Base-by-base conservation (phyloP, 352 stramenopile genomes). In the Phytophthora uliginosa region DNA sequence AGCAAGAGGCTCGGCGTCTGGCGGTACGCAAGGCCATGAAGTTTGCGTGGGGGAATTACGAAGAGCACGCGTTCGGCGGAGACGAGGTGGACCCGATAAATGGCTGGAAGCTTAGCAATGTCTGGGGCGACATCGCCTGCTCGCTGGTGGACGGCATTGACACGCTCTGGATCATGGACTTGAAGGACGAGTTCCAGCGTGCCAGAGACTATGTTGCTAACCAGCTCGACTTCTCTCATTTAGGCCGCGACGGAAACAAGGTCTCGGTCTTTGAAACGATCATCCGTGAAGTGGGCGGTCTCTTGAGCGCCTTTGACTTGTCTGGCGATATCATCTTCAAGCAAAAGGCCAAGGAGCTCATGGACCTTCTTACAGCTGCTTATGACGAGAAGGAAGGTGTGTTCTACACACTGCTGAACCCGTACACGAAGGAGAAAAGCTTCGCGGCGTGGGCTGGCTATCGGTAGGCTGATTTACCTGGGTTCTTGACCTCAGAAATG, bases 201-300 rank as follows among this genome's bases (percentile, higher is more conserved):
- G 96, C 94, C 1, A 78, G 85, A 42, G 84, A 98, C 24, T 99
- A 97, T 74, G 84, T 99, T 33, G 79, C 74, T 0, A 74, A 84
- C 18, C 71, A 90, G 26, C 63, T 99, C 0, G 82, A 98, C 67
- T 96, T 98, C 48, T 81, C 83, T 4, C 87, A 95, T 36, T 63
- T 94, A 45, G 86, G 86, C 13, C 81, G 80, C 20, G 81, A 88
- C 73, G 66, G 69, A 28, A 81, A 66, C 54, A 82, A 65, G 15
- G 85, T 99, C 10, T 99, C 94, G 22, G 85, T 99, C 22, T 99
- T 99, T 85, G 98, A 99, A 86, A 99, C 97, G 1, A 99, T 98
- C 48, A 99, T 99, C 87, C 95, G 98, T 24, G 95, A 96, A 77
- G 86, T 99, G 4, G 98, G 98, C 20, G 98, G 98, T 9, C 83